Evolutionary conservation across 2,329 filamentous ascomycete species (phyloP).

Genomic region (Ophiocordyceps camponoti-leonardi): DNA sequence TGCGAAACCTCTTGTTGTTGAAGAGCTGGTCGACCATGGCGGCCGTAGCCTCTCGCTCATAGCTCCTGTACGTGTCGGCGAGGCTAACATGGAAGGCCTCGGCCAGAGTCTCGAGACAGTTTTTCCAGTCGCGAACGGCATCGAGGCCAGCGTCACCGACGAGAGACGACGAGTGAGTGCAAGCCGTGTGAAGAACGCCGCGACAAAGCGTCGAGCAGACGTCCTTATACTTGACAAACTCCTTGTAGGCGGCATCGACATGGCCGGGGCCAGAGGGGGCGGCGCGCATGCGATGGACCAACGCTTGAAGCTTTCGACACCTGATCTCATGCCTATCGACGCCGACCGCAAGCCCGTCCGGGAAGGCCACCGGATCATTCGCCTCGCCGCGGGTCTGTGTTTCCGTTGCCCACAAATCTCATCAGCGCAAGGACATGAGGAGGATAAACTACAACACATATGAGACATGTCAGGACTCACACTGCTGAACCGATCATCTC

Average conservation of each 20-base stretch:
- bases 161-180: background rate
- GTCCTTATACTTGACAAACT: constrained; percentile 24
- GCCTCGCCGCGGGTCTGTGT: background rate
- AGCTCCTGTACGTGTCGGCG: constrained; percentile 25
- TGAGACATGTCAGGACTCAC: constrained; percentile 3
- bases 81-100: constrained; percentile 23
- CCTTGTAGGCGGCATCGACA: constrained; percentile 26
- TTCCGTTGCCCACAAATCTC: too few relatives aligned
- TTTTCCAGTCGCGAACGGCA: constrained; percentile 26
- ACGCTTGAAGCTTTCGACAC: constrained; percentile 16
- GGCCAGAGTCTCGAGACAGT: constrained; percentile 21
- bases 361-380: background rate
- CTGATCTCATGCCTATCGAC: constrained; percentile 13
- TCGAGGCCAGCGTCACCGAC: constrained; percentile 16
- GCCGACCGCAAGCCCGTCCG: constrained; percentile 10
- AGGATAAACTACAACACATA: background rate
- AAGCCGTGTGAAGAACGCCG: constrained; percentile 13
- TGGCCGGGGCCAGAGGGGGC: constrained; percentile 15
- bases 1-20: constrained; percentile 22
- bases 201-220: constrained; percentile 22
- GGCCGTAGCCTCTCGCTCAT: constrained; percentile 24
- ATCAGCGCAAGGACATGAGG: background rate
- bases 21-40: constrained; percentile 26
- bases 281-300: constrained; percentile 18
- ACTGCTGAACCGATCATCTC: constrained; percentile 5